A percentile compares a stretch with the other conserved stretches of the same genome.
These are phyloP conservation scores for Escallonia herrerae DNA, from an alignment of 129 eudicot species.

Conservation along the genomic window DNA sequence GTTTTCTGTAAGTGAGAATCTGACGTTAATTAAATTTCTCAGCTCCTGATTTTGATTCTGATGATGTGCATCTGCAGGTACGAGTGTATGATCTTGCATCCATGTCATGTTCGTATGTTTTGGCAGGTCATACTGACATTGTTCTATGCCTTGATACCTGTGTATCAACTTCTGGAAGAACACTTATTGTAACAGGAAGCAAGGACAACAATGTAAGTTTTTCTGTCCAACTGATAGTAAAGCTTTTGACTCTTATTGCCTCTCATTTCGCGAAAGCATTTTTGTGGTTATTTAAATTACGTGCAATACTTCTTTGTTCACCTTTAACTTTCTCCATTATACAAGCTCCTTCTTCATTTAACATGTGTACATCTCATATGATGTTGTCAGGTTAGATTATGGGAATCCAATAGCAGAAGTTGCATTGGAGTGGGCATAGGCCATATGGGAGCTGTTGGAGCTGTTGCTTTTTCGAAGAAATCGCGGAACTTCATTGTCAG, in stretches of 20 bases:
- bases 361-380: neutral
- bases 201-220: conserved; percentile 72
- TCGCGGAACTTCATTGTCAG: conserved; percentile 60
- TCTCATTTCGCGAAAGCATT: too few relatives aligned
- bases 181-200: conserved; percentile 93
- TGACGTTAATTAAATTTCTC: neutral
- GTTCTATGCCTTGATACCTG: conserved; percentile 82
- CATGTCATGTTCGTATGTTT: conserved; percentile 86
- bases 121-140: conserved; percentile 84
- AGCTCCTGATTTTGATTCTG: neutral
- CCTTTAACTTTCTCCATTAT: too few relatives aligned
- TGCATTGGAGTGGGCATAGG: conserved; percentile 85
- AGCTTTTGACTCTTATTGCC: neutral
- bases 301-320: too few relatives aligned
- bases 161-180: conserved; percentile 61
- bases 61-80: conserved; percentile 38
- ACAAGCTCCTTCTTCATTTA: too few relatives aligned
- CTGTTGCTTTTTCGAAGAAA: conserved; percentile 83
- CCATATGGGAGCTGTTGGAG: conserved; percentile 91
- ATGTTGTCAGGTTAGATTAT: conserved; percentile 62
- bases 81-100: conserved; percentile 87
- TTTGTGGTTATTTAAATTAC: too few relatives aligned
- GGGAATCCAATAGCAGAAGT: conserved; percentile 50
- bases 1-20: neutral
- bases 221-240: neutral